Evolutionary conservation across 2,329 filamentous ascomycete genomes (phyloP).

Genomic region (Verticillium nubilum): DNA sequence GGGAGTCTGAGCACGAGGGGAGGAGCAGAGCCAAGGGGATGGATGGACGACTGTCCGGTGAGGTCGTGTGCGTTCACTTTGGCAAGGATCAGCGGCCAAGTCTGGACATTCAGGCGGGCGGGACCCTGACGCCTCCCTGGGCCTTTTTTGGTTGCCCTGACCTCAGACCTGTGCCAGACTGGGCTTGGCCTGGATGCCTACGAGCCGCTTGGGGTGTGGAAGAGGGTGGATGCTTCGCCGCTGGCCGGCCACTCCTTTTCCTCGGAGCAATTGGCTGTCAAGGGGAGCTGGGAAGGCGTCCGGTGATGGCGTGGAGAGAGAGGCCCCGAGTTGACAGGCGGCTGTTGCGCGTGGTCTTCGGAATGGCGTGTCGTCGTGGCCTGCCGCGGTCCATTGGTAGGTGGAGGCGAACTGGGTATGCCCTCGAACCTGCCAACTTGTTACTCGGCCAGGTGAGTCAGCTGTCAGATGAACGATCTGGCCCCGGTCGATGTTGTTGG

Average conservation of each 20-base stretch:
- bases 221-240: background rate
- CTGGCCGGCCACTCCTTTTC: background rate
- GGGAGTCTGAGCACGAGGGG: background rate
- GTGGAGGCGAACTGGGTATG: background rate
- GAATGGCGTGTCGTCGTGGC: background rate
- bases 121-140: constrained; percentile 1
- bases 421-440: background rate
- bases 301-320: background rate
- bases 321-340: too few relatives aligned
- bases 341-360: background rate
- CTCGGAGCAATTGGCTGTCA: background rate
- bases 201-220: background rate
- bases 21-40: background rate
- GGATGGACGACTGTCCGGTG: constrained; percentile 10
- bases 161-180: constrained; percentile 12
- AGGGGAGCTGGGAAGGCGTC: background rate
- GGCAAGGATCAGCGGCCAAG: constrained; percentile 11
- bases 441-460: background rate
- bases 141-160: constrained; percentile 5
- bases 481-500: background rate
- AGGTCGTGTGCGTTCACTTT: constrained; percentile 11
- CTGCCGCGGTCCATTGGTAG: background rate
- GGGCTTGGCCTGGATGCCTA: background rate
- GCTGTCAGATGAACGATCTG: too few relatives aligned
- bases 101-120: background rate